Evolutionary conservation across 305 asterid species (phyloP).

Genomic region (Fraxinus velutina): DNA sequence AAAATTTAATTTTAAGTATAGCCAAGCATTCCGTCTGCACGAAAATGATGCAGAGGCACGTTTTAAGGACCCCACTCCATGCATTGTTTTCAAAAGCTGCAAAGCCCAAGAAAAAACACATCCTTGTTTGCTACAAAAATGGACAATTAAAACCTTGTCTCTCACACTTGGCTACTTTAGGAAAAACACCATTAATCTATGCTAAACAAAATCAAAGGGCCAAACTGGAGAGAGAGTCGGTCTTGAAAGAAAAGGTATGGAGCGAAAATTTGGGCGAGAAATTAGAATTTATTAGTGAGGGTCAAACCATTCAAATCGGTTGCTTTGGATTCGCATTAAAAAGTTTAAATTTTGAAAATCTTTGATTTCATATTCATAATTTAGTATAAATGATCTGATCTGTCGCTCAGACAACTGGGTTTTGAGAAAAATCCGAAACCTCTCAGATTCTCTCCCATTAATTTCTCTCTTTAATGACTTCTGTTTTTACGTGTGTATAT

Average conservation of each 20-base stretch:
- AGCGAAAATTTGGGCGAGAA: slow-evolving; percentile 52
- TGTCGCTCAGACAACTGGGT: slow-evolving; percentile 8
- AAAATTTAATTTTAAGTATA: no score
- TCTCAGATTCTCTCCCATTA: not conserved
- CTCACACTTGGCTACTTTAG: slow-evolving; percentile 31
- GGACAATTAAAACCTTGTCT: slow-evolving; percentile 10
- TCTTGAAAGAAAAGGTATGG: slow-evolving; percentile 38
- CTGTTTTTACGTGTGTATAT: not conserved
- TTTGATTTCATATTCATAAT: slow-evolving; percentile 16
- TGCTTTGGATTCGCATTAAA: slow-evolving; percentile 45
- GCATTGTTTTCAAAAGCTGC: not conserved
- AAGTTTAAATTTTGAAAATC: slow-evolving; percentile 1
- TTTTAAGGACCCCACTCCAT: not conserved
- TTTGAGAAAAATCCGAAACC: not conserved
- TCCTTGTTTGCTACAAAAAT: not conserved
- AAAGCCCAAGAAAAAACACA: slow-evolving; percentile 7
- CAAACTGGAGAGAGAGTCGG: slow-evolving; percentile 29
- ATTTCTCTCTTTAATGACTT: slow-evolving; percentile 15
- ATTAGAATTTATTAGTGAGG: slow-evolving; percentile 28
- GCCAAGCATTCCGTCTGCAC: not conserved
- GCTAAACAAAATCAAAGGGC: not conserved
- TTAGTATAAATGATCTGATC: not conserved
- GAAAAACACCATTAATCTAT: slow-evolving; percentile 24
- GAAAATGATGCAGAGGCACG: not conserved
- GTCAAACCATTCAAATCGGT: slow-evolving; percentile 34